A percentile compares a stretch with the other conserved stretches of the same genome.
Evolutionary conservation across 257 asterid species (phyloP).

Genomic region (Scutellaria baicalensis): DNA sequence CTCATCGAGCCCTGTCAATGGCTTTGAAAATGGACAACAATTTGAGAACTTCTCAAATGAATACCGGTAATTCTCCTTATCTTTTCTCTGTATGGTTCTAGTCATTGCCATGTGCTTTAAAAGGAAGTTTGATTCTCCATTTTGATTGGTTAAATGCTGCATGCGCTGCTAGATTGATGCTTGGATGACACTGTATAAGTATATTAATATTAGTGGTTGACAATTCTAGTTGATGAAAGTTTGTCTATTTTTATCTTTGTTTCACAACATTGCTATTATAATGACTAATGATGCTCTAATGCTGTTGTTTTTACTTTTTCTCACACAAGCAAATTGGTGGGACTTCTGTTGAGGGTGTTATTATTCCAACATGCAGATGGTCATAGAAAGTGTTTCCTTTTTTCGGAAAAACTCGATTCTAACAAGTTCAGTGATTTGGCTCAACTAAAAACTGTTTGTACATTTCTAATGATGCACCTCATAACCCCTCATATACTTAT

Average conservation of each 20-base stretch:
- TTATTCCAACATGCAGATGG: background rate
- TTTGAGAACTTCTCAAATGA: slow-evolving; percentile 33
- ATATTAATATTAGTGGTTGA: background rate
- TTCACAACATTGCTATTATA: background rate
- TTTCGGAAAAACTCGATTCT: background rate
- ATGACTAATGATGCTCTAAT: background rate
- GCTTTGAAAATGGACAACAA: slow-evolving; percentile 50
- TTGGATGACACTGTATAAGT: background rate
- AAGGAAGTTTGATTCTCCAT: background rate
- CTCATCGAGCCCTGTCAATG: slow-evolving; percentile 58
- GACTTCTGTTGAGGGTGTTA: background rate
- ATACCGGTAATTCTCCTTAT: slow-evolving; percentile 34
- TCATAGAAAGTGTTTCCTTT: background rate
- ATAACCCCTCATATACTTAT: slow-evolving; percentile 13
- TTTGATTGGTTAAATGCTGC: background rate
- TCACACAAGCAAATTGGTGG: background rate
- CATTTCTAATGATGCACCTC: slow-evolving; percentile 19
- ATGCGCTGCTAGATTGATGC: background rate
- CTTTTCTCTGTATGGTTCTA: background rate
- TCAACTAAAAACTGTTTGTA: slow-evolving; percentile 8
- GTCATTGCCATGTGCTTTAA: slow-evolving; percentile 1
- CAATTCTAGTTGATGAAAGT: background rate
- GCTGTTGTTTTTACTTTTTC: background rate
- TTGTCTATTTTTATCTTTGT: background rate
- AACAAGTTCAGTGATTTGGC: background rate